phyloP scores from a whole-genome alignment of 2,329 filamentous ascomycete genomes.

The Thelonectria discophora region DNA sequence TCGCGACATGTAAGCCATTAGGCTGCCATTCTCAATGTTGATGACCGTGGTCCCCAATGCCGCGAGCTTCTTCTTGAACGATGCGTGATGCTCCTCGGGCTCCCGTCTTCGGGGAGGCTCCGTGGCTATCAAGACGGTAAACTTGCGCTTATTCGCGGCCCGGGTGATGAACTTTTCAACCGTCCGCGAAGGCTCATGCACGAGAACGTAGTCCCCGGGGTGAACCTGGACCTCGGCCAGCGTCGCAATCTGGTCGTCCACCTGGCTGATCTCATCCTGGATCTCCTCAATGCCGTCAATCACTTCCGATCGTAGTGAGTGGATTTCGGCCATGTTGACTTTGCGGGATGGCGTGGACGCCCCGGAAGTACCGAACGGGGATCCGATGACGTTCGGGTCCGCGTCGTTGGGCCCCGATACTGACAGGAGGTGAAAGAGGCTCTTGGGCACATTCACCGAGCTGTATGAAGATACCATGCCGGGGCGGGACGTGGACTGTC shows the following conservation, averaged over 20 bases:
- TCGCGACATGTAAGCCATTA: constrained; percentile 93
- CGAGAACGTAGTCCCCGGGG: constrained; percentile 90
- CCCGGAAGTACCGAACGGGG: constrained; percentile 59
- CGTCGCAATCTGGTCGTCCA: constrained; percentile 90
- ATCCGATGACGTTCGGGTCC: constrained; percentile 49
- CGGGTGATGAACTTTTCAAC: constrained; percentile 90
- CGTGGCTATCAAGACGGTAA: constrained; percentile 87
- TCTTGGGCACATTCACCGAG: constrained; percentile 74
- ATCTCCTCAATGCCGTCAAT: constrained; percentile 95
- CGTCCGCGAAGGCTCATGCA: constrained; percentile 84
- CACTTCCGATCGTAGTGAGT: constrained; percentile 87
- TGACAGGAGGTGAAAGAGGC: constrained; percentile 88
- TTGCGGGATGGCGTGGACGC: constrained; percentile 58
- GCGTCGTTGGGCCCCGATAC: constrained; percentile 65
- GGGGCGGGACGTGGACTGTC: constrained; percentile 59
- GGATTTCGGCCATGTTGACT: constrained; percentile 56
- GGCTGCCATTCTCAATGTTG: constrained; percentile 81
- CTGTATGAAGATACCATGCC: constrained; percentile 69
- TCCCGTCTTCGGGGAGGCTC: constrained; percentile 56
- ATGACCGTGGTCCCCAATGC: constrained; percentile 84
- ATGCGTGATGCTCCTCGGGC: constrained; percentile 54
- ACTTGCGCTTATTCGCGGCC: constrained; percentile 87
- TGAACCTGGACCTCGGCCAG: constrained; percentile 93
- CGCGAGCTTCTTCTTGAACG: constrained; percentile 80
- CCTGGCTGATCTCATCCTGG: constrained; percentile 91